A percentile compares a stretch with the other conserved stretches of the same genome.
Evolutionary conservation across 148 eudicot species (phyloP).

Genomic region (Chenopodium formosanum): DNA sequence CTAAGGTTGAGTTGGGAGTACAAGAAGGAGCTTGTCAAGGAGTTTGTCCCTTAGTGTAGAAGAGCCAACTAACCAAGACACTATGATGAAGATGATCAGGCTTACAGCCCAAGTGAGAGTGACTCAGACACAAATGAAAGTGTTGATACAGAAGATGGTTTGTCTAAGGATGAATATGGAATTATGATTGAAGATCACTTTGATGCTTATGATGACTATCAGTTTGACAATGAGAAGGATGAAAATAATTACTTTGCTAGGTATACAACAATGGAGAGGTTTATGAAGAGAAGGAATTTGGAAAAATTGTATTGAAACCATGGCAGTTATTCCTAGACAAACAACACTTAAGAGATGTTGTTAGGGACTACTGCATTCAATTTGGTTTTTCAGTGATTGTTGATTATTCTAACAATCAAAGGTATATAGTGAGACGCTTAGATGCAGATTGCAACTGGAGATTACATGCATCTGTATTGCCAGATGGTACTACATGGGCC

Average conservation of each 20-base stretch:
- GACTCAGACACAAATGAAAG: background rate
- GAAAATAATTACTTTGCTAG: background rate
- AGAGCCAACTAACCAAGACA: too few relatives aligned
- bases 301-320: background rate
- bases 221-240: background rate
- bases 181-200: background rate
- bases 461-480: background rate
- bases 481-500: background rate
- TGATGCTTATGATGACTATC: background rate
- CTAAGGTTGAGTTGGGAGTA: background rate
- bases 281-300: background rate
- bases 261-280: constrained; percentile 1
- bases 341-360: constrained; percentile 1
- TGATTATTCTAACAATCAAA: background rate
- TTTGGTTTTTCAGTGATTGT: background rate
- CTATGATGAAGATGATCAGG: background rate
- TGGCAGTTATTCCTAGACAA: background rate
- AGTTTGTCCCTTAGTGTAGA: too few relatives aligned
- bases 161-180: too few relatives aligned
- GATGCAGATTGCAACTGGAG: background rate
- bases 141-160: background rate
- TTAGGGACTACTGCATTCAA: constrained; percentile 5
- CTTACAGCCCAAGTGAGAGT: background rate
- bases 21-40: background rate
- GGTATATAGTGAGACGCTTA: background rate